Conservation (phyloP, 805 yeast genomes). For the Metschnikowia proteae region DNA sequence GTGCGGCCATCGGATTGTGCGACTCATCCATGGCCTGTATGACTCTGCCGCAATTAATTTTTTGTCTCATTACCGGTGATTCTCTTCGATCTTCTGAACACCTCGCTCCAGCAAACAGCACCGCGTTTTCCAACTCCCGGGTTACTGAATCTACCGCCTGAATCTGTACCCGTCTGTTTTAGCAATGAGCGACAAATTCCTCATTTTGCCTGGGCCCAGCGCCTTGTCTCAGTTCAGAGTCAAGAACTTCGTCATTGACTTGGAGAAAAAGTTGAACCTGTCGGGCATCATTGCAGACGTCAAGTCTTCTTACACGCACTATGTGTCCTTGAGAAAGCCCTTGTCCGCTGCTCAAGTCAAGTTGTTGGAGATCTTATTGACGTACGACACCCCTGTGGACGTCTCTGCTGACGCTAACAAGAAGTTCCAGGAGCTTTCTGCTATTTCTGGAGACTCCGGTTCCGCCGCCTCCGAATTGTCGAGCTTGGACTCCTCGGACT, state of each 20-base stretch:
- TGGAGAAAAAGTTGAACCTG: constrained; percentile 66
- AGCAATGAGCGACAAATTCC: constrained; percentile 24
- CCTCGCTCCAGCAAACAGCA: neutral
- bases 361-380: constrained; percentile 59
- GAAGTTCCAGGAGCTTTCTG: constrained; percentile 33
- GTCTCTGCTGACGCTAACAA: constrained; percentile 42
- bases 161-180: neutral
- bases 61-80: neutral
- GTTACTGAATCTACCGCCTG: constrained; percentile 2
- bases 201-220: constrained; percentile 75
- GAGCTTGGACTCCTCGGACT: constrained; percentile 15
- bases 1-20: neutral
- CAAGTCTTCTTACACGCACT: constrained; percentile 76
- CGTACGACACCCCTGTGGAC: constrained; percentile 70
- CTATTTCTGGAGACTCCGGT: constrained; percentile 25
- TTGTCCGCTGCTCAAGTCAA: constrained; percentile 40
- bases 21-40: constrained; percentile 2
- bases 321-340: constrained; percentile 53
- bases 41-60: constrained; percentile 11
- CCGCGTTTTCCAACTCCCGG: constrained; percentile 1
- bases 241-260: constrained; percentile 62
- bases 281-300: constrained; percentile 61
- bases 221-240: constrained; percentile 88
- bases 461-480: constrained; percentile 9
- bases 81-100: neutral